phyloP scores from a whole-genome alignment of 306 rosid species.

The Malus sylvestris region DNA sequence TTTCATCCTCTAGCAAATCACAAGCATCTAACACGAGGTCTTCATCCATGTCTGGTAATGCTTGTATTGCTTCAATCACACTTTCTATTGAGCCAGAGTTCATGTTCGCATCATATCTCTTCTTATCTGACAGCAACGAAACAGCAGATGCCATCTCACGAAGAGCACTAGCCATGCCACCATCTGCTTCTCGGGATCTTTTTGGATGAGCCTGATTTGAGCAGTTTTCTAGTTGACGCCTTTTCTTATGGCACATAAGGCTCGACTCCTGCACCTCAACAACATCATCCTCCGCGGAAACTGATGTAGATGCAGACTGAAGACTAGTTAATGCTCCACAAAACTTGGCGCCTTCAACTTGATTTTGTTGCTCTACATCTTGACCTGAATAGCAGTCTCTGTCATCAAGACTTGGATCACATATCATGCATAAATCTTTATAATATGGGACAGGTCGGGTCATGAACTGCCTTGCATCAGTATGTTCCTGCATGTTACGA shows the following conservation, averaged over 20 bases:
- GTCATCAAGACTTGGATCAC: conserved; percentile 41
- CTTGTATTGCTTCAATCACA: conserved; percentile 61
- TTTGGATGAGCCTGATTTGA: conserved; percentile 30
- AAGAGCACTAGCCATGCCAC: conserved; percentile 49
- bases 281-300: conserved; percentile 31
- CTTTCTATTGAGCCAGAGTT: conserved; percentile 43
- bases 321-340: conserved; percentile 9
- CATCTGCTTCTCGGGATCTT: conserved; percentile 33
- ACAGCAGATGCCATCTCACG: conserved; percentile 58
- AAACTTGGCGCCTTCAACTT: conserved; percentile 22
- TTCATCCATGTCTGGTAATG: conserved; percentile 76
- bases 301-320: conserved; percentile 38
- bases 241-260: conserved; percentile 31
- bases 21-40: conserved; percentile 77
- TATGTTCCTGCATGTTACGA: conserved; percentile 49
- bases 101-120: conserved; percentile 29
- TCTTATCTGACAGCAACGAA: conserved; percentile 41
- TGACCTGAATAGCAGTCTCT: conserved; percentile 33
- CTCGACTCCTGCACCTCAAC: conserved; percentile 23
- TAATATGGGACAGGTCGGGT: conserved; percentile 66
- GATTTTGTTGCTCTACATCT: conserved; percentile 34
- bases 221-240: conserved; percentile 35
- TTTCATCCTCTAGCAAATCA: conserved; percentile 68
- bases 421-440: conserved; percentile 58
- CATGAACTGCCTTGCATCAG: conserved; percentile 73